Base-by-base conservation (phyloP, 2,329 filamentous ascomycete genomes). In the Phialocephala sp. region DNA sequence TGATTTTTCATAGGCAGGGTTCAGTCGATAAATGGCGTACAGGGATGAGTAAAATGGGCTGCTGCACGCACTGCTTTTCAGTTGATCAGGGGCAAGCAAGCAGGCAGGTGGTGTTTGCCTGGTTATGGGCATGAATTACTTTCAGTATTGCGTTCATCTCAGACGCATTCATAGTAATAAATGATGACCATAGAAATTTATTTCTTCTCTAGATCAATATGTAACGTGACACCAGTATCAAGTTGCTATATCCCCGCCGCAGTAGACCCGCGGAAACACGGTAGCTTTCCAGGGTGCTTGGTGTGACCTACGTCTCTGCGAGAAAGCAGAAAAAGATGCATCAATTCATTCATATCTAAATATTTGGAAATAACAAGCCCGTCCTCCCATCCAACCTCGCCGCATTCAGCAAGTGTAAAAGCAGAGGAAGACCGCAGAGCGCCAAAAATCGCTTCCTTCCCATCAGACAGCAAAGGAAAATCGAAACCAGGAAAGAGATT, bases 11-110 rank as follows among this genome's bases (percentile, higher is more conserved):
- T 22, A 4, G n/a, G 45, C n/a, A 6, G 50, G 47, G 47, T 20
- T 32, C 8, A 4, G 24, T 20, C 45, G 61, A 63, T 57, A 55
- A 35, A 54, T 54, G 61, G 61, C 61, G 61, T 63, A 58, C 41
- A 32, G 52, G 61, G 61, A 47, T 41, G 12, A 39, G 55, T 32
- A 58, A 59, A 59, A 54, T 24, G 41, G 61, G 39, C 35, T 59
- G 43, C 56, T 32, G 3, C 27, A 32, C 6, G 27, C 27, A 32
- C 27, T 32, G 27, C 27, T 32, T 32, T 32, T 32, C 27, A 32
- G 55, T 27, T 50, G 8, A 18, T 37, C 1, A 35, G 5, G 32
- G 15, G n/a, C 8, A 54, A 18, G 50, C 50, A 54, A 27, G 24
- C 45, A 50, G 20, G 45, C 45, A 43, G 45, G n/a, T 50, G 8